phyloP scores from a whole-genome alignment of 345 rosid species.

The Conringia planisiliqua region DNA sequence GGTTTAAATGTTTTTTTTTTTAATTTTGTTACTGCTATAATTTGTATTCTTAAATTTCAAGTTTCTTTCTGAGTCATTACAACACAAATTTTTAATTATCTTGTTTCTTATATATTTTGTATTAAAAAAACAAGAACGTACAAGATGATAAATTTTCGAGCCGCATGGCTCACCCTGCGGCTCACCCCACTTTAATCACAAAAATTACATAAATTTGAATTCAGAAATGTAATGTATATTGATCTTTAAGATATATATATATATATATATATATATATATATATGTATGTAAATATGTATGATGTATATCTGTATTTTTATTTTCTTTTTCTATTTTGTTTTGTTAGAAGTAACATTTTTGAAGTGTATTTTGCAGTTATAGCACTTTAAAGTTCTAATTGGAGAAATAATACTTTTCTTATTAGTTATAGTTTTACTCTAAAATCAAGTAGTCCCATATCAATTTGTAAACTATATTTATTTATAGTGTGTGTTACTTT shows the following conservation, averaged over 20 bases:
- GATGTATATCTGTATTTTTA: not conserved
- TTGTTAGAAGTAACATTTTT: not conserved
- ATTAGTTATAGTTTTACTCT: not conserved
- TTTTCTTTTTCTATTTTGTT: not conserved
- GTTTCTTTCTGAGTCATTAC: not conserved
- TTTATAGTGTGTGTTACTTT: not conserved
- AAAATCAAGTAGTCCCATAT: not conserved
- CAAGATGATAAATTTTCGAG: not conserved
- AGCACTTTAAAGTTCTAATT: not conserved
- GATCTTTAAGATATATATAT: not conserved
- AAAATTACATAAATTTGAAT: not conserved
- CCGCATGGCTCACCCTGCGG: not conserved
- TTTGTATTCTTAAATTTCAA: not conserved
- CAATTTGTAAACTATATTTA: not conserved
- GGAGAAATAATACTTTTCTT: not conserved
- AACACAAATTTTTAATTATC: too few species aligned
- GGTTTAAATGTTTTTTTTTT: not conserved
- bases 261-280: not conserved
- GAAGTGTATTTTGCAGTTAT: not conserved
- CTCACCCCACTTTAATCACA: not conserved
- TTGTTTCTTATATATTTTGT: not conserved
- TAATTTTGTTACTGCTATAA: not conserved
- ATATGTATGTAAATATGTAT: not conserved
- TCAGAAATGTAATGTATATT: not conserved
- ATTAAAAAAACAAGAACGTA: not conserved